These are phyloP conservation scores for Talaromyces atroroseus DNA, from an alignment of 2,329 filamentous ascomycete genomes.

Conservation along the genomic window DNA sequence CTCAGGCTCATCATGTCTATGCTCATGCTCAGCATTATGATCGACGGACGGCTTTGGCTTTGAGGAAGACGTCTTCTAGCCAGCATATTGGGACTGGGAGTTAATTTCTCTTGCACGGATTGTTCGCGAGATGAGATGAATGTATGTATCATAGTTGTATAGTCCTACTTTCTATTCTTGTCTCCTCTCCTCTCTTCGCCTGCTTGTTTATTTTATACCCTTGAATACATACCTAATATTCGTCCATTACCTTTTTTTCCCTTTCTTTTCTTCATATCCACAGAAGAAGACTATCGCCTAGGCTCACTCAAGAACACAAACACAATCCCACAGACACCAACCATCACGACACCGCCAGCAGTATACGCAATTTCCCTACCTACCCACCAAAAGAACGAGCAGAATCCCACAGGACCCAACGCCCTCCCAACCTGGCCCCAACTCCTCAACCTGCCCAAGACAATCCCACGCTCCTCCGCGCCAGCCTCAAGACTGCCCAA, in stretches of 20 bases:
- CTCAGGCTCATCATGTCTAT: too few species aligned
- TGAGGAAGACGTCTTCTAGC: neutral
- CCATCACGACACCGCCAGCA: slow-evolving; percentile 74
- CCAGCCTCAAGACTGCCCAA: slow-evolving; percentile 84
- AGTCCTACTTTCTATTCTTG: neutral
- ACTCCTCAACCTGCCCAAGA: slow-evolving; percentile 74
- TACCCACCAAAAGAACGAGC: slow-evolving; percentile 97
- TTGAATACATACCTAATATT: neutral
- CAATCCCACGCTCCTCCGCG: slow-evolving; percentile 73
- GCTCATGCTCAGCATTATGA: slow-evolving; percentile 15
- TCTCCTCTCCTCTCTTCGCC: neutral
- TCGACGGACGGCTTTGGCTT: neutral
- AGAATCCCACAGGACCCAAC: slow-evolving; percentile 82
- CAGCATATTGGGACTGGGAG: neutral
- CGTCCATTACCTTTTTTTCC: slow-evolving; percentile 2
- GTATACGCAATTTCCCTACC: slow-evolving; percentile 80
- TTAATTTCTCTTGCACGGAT: neutral
- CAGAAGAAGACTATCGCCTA: neutral
- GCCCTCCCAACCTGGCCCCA: slow-evolving; percentile 84
- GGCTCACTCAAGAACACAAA: slow-evolving; percentile 60
- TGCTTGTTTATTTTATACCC: neutral
- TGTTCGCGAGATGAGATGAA: neutral
- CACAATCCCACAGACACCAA: slow-evolving; percentile 64
- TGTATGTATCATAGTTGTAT: neutral
- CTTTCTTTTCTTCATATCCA: neutral